These are phyloP conservation scores for Daldinia decipiens DNA, from an alignment of 495 filamentous ascomycete genomes.

Conservation along the genomic window DNA sequence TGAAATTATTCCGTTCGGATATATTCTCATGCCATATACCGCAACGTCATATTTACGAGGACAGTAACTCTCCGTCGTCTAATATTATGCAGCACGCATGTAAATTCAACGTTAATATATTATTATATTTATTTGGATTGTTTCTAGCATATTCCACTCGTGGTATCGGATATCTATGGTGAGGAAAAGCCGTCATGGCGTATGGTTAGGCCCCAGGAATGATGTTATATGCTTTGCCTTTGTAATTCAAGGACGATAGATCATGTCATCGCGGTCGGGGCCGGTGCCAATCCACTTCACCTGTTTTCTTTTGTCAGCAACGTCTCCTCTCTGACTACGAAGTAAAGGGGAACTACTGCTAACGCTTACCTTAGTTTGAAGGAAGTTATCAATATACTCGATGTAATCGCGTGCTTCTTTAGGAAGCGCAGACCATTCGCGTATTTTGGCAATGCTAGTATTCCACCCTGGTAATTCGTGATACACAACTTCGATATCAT, in stretches of 20 bases:
- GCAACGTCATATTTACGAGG: too few relatives aligned
- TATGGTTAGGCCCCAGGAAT: not conserved
- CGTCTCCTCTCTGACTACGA: not conserved
- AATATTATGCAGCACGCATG: not conserved
- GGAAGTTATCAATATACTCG: conserved; percentile 6
- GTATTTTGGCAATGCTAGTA: conserved; percentile 6
- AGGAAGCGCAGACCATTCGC: conserved; percentile 4
- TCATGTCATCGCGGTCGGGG: conserved; percentile 4
- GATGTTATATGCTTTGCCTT: not conserved
- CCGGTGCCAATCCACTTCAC: conserved; percentile 11
- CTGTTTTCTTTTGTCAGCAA: not conserved
- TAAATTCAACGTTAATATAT: not conserved
- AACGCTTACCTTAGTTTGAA: conserved; percentile 1
- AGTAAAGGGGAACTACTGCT: not conserved
- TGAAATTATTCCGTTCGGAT: too few relatives aligned
- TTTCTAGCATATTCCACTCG: not conserved
- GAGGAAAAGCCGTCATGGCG: not conserved
- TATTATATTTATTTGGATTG: not conserved
- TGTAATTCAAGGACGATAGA: not conserved
- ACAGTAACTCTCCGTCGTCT: too few relatives aligned
- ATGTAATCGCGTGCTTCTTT: conserved; percentile 10
- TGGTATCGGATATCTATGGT: not conserved
- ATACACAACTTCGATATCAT: conserved; percentile 5
- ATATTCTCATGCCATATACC: too few relatives aligned
- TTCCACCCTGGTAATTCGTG: conserved; percentile 4